phyloP scores from a whole-genome alignment of 805 yeast genomes.

The Jamesozyma spencerorum region DNA sequence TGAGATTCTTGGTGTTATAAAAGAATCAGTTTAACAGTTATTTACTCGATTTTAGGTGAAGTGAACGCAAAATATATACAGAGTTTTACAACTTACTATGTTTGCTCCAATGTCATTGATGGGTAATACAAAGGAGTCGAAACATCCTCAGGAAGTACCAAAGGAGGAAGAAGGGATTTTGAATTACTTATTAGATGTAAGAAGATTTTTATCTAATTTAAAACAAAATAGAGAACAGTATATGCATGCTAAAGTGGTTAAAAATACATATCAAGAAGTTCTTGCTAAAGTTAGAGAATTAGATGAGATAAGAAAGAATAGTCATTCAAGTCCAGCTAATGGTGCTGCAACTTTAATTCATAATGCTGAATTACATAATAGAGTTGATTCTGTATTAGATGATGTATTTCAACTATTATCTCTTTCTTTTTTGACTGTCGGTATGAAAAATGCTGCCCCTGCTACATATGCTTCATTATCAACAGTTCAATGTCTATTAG shows the following conservation, averaged over 20 bases:
- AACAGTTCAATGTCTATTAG: constrained; percentile 76
- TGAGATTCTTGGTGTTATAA: too few species aligned
- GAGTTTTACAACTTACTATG: too few species aligned
- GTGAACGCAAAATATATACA: too few species aligned
- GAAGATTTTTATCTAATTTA: constrained; percentile 36
- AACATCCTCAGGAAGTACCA: constrained; percentile 24
- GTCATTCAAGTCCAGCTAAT: constrained; percentile 10
- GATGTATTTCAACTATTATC: constrained; percentile 85
- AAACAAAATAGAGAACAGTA: constrained; percentile 60
- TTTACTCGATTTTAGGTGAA: too few species aligned
- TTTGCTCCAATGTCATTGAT: too few species aligned
- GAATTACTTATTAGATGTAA: constrained; percentile 34
- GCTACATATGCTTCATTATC: constrained; percentile 86
- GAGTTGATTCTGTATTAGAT: constrained; percentile 69
- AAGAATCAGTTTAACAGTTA: too few species aligned
- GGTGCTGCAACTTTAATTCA: constrained; percentile 23
- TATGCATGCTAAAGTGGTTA: constrained; percentile 61
- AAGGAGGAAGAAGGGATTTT: constrained; percentile 32
- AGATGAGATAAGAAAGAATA: constrained; percentile 42
- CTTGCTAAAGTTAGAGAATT: constrained; percentile 45
- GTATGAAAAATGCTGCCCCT: constrained; percentile 81
- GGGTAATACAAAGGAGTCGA: neutral
- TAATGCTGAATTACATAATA: constrained; percentile 28
- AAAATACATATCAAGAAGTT: constrained; percentile 48
- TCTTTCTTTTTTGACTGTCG: constrained; percentile 83